A percentile compares a stretch with the other conserved stretches of the same genome.
phyloP scores from a whole-genome alignment of 768 basidiomycete species.

The Podaxis mareebaensis region DNA sequence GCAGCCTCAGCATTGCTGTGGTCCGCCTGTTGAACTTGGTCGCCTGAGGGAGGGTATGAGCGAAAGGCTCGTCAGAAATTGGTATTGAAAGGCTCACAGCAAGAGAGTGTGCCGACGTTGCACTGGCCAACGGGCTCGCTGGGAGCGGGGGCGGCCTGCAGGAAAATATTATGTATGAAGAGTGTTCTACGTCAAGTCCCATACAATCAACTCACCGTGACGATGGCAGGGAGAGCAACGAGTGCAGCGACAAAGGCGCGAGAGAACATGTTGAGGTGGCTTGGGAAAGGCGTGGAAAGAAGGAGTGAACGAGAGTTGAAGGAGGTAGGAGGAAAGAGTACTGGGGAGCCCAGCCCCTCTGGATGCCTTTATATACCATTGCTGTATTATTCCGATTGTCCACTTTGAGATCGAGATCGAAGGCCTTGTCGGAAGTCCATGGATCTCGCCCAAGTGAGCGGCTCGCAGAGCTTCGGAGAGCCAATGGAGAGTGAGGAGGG shows the following conservation, averaged over 20 bases:
- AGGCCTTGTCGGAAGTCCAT: constrained; percentile 3
- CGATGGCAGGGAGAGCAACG: constrained; percentile 10
- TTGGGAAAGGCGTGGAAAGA: background rate
- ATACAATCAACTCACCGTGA: constrained; percentile 3
- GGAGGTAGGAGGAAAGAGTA: background rate
- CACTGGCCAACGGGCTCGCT: background rate
- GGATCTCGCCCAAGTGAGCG: background rate
- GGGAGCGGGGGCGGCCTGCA: constrained; percentile 4
- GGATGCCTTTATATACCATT: constrained; percentile 9
- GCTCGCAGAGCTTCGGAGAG: background rate
- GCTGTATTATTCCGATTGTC: background rate
- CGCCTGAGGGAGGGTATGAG: background rate
- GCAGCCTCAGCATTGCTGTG: background rate
- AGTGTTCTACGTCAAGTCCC: background rate
- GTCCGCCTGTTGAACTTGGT: background rate
- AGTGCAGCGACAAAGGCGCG: constrained; percentile 17
- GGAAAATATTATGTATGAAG: background rate
- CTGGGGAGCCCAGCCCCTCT: background rate
- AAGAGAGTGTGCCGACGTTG: constrained; percentile 9
- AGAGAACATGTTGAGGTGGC: constrained; percentile 18
- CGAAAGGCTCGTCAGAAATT: background rate
- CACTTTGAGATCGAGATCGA: background rate
- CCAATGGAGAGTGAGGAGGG: constrained; percentile 1
- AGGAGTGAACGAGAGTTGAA: background rate
- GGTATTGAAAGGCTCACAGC: background rate